Conservation (phyloP, 257 asterid genomes). For the Nicotiana tomentosiformis region DNA sequence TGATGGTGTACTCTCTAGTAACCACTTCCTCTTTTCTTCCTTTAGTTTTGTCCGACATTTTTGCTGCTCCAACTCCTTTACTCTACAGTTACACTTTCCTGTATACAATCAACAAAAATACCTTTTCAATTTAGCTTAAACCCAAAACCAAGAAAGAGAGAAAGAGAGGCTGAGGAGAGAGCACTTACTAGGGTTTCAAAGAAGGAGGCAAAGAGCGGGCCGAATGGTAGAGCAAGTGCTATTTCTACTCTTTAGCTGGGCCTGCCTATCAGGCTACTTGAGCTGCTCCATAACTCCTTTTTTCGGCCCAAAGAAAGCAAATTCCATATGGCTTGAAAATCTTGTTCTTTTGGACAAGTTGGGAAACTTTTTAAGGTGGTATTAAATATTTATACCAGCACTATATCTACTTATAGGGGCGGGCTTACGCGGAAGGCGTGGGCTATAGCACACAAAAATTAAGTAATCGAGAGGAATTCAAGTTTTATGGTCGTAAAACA, state of each 20-base stretch:
- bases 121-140: not conserved
- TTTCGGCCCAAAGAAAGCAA: not conserved
- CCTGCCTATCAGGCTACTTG: not conserved
- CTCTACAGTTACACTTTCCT: not conserved
- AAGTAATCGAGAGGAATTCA: no score
- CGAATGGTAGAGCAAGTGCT: no score
- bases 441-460: no score
- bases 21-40: slow-evolving; percentile 9
- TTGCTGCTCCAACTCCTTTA: not conserved
- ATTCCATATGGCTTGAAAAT: not conserved
- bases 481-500: no score
- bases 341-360: no score
- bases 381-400: no score
- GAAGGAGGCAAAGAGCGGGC: not conserved
- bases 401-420: no score
- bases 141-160: not conserved
- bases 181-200: not conserved
- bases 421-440: no score
- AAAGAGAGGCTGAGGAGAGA: not conserved
- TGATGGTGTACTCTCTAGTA: slow-evolving; percentile 5
- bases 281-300: not conserved
- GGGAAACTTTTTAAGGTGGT: no score
- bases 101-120: not conserved
- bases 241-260: not conserved
- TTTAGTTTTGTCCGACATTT: slow-evolving; percentile 5